Conservation (phyloP, 768 basidiomycete species). For the Thelephora ganbajun region DNA sequence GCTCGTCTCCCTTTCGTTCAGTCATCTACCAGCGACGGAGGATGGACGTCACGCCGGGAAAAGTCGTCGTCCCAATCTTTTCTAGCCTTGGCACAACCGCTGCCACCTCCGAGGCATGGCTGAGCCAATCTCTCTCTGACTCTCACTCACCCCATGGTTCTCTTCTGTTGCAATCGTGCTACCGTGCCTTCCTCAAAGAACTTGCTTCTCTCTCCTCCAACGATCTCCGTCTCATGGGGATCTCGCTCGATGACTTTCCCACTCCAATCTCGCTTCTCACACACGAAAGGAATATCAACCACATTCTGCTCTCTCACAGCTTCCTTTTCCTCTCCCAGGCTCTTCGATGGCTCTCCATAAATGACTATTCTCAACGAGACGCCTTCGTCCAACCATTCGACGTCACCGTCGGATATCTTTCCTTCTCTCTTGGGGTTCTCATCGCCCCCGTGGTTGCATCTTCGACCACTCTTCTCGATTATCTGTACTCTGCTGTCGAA, state of each 20-base stretch:
- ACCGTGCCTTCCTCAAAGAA: slow-evolving; percentile 3
- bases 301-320: not conserved
- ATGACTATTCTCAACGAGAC: slow-evolving; percentile 13
- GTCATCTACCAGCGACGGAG: not conserved
- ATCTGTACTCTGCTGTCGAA: slow-evolving; percentile 30
- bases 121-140: not conserved
- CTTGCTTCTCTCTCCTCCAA: not conserved
- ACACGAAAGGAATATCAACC: not conserved
- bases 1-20: not conserved
- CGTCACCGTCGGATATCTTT: slow-evolving; percentile 26
- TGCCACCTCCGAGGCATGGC: not conserved
- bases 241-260: not conserved
- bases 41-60: not conserved
- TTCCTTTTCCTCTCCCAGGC: not conserved
- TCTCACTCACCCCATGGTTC: not conserved
- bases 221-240: not conserved
- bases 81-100: slow-evolving; percentile 1
- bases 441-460: slow-evolving; percentile 37
- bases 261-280: not conserved
- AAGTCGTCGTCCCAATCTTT: not conserved
- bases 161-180: not conserved
- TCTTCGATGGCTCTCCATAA: not conserved
- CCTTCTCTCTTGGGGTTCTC: slow-evolving; percentile 45
- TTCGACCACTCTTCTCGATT: slow-evolving; percentile 25
- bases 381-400: slow-evolving; percentile 20